Conservation (phyloP, 139 green algal species). For the Limnomonas spitsbergensis region DNA sequence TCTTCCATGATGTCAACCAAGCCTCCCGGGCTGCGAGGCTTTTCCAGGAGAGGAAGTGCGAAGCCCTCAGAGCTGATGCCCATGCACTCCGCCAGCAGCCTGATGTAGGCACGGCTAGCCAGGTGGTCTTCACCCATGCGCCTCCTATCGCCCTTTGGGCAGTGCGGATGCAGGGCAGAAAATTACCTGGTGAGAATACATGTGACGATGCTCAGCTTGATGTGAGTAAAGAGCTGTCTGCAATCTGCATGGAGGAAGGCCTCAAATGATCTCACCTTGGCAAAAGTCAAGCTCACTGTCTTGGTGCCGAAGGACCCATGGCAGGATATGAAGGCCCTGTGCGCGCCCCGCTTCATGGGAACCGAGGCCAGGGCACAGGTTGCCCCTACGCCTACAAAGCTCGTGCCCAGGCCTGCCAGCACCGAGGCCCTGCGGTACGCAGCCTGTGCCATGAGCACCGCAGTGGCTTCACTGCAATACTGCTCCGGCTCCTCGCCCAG, state of each 20-base stretch:
- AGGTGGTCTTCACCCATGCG: slow-evolving; percentile 55
- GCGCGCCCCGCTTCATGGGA: slow-evolving; percentile 62
- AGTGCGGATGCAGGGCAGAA: neutral
- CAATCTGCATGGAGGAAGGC: neutral
- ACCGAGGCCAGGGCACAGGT: slow-evolving; percentile 74
- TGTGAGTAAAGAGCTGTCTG: neutral
- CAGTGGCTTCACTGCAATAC: slow-evolving; percentile 53
- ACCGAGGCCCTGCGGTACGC: slow-evolving; percentile 64
- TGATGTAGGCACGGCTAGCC: neutral
- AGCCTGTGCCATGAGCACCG: slow-evolving; percentile 54
- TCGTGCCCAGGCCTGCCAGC: slow-evolving; percentile 51
- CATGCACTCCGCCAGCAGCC: slow-evolving; percentile 29
- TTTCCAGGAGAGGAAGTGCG: slow-evolving; percentile 14
- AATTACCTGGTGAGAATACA: neutral
- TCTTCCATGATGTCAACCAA: neutral
- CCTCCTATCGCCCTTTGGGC: slow-evolving; percentile 36
- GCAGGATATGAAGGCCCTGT: slow-evolving; percentile 58
- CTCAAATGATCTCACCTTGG: slow-evolving; percentile 43
- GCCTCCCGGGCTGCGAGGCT: neutral
- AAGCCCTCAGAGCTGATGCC: slow-evolving; percentile 1
- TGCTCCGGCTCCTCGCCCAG: slow-evolving; percentile 46
- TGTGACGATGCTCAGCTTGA: no score
- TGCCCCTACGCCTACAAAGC: slow-evolving; percentile 63
- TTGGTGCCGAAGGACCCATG: slow-evolving; percentile 28
- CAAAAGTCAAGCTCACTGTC: slow-evolving; percentile 41